Evolutionary conservation across 1,139 yeast species (phyloP), one percentile per base, ranked within the genome.

Genomic region (Hyphopichia pseudoburtonii): DNA sequence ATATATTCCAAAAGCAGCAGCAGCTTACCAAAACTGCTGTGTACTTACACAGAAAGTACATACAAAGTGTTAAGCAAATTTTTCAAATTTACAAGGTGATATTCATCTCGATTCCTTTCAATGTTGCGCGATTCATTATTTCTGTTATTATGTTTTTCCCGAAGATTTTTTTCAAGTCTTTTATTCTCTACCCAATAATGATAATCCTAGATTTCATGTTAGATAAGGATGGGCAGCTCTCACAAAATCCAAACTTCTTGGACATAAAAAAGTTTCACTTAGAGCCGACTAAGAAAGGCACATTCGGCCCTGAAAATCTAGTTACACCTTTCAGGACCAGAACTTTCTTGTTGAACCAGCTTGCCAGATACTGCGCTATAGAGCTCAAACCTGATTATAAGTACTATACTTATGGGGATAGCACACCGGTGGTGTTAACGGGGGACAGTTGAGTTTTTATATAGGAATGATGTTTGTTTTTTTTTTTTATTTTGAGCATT

Each of bases 141-240:
- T 50, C 47, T 19, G 27, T 50, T 7, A 21, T 46, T 17, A 34
- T 56, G 15, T 50, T 52, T 28, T 27, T 57, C 17, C 63, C 64
- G 2, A 51, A 42, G 31, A 41, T 52, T 5, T 35, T 50, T 8
- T 33, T 52, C 27, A 47, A 47, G 28, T 33, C 47, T 6, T 47
- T 51, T 30, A 28, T 51, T 4, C 33, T 48, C n/a, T 48, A 48
- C 35, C 56, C 56, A 3, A 23, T 46, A 4, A 12, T 42, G 30
- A 40, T 27, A 8, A 5, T 28, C 19, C 4, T 16, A 16, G 15
- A n/a, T 17, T 10, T 18, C 3, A 17, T 16, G 16, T 9, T 4
- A 8, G 15, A 10, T 8, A 17, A 26, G 5, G 9, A 26, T 5
- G 10, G 11, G 5, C 16, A 28, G 6, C n/a, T 24, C 14, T 24